Evolutionary conservation across 1,284 basidiomycete species (phyloP).

Genomic region (Anthracocystis walkeri): DNA sequence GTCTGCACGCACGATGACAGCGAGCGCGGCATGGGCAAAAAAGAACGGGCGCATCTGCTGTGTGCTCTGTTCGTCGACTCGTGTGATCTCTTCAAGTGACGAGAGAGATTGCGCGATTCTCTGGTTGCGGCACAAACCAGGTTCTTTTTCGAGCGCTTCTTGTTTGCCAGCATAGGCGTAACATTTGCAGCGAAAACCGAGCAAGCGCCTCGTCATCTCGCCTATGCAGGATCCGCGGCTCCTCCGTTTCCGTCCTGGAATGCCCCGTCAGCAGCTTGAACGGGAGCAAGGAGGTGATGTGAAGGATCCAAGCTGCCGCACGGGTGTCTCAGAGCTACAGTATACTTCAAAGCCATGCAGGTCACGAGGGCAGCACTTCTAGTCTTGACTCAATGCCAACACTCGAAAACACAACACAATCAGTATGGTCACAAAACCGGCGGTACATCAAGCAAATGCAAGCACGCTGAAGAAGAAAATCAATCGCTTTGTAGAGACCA

Average conservation of each 20-base stretch:
- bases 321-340: too few species aligned
- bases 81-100: background rate
- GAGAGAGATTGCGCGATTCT: background rate
- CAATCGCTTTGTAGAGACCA: too few species aligned
- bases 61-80: background rate
- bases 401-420: too few species aligned
- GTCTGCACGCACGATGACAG: slow-evolving; percentile 2
- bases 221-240: slow-evolving; percentile 1
- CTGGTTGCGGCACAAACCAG: background rate
- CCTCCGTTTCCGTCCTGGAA: background rate
- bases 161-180: background rate
- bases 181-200: background rate
- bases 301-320: too few species aligned
- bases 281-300: background rate
- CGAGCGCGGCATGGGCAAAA: background rate
- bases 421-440: too few species aligned
- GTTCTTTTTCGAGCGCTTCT: background rate
- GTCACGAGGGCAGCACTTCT: too few species aligned
- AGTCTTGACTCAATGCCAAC: too few species aligned
- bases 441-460: too few species aligned
- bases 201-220: background rate
- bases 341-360: too few species aligned
- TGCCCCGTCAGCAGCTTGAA: background rate
- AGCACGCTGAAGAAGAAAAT: too few species aligned
- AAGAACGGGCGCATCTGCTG: background rate